phyloP scores from a whole-genome alignment of 2,329 filamentous ascomycete species.

The Rutstroemia sp. region DNA sequence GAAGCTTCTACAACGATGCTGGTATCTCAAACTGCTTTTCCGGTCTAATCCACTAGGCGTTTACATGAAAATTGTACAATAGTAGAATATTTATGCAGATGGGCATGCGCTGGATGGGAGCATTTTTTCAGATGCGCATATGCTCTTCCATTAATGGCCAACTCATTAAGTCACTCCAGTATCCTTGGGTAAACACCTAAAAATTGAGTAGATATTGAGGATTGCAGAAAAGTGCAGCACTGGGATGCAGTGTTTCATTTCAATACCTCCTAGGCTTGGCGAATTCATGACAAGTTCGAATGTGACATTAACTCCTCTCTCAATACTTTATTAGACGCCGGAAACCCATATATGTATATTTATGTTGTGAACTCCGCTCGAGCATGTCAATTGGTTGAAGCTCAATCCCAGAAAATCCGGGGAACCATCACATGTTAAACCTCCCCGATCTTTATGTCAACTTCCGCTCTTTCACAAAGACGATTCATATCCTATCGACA shows the following conservation, averaged over 20 bases:
- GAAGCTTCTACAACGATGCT: not conserved
- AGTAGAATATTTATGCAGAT: not conserved
- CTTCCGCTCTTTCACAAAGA: not conserved
- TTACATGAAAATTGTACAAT: slow-evolving; percentile 1
- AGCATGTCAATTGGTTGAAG: not conserved
- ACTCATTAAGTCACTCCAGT: too few species aligned
- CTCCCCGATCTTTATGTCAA: not conserved
- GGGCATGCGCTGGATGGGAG: too few species aligned
- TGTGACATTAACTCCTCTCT: not conserved
- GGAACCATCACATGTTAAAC: slow-evolving; percentile 8
- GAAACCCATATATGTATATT: not conserved
- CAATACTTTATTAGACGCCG: not conserved
- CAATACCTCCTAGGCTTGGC: too few species aligned
- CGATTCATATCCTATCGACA: not conserved
- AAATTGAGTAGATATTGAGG: too few species aligned
- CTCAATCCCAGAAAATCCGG: slow-evolving; percentile 7
- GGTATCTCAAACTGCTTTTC: slow-evolving; percentile 1
- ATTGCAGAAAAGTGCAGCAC: too few species aligned
- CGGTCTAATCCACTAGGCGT: not conserved
- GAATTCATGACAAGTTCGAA: too few species aligned
- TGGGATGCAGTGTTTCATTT: too few species aligned
- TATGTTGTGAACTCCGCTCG: not conserved
- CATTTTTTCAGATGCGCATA: too few species aligned
- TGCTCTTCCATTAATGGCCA: too few species aligned
- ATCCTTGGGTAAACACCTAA: too few species aligned